Evolutionary conservation across 179 eudicot genomes (phyloP).

Genomic region (Gypsophila paniculata): DNA sequence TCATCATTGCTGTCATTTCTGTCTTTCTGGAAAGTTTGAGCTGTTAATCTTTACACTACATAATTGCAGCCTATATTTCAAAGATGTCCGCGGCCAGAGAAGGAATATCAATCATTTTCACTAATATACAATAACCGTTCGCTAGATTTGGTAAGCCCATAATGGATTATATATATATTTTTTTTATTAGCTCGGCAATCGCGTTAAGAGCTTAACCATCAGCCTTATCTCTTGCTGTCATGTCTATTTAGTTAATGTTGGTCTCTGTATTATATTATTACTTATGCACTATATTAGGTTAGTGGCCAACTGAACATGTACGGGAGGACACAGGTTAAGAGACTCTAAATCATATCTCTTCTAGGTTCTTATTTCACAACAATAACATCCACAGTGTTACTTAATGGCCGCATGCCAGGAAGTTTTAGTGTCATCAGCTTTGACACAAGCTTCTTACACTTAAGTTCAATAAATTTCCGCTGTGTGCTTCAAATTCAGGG

Average conservation of each 20-base stretch:
- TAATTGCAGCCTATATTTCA: conserved; percentile 55
- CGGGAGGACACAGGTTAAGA: not conserved
- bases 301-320: not conserved
- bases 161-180: not conserved
- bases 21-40: conserved; percentile 4
- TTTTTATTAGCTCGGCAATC: not conserved
- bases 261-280: not conserved
- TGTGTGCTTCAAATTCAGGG: not conserved
- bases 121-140: conserved; percentile 58
- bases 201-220: not conserved
- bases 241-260: not conserved
- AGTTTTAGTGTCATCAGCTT: conserved; percentile 3
- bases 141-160: conserved; percentile 54
- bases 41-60: conserved; percentile 11
- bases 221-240: not conserved
- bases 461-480: not conserved
- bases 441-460: not conserved
- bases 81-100: conserved; percentile 64
- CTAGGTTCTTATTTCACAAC: not conserved
- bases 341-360: not conserved
- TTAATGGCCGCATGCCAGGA: not conserved
- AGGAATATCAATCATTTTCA: conserved; percentile 68
- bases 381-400: not conserved
- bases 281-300: not conserved
- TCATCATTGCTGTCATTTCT: not conserved